Base-by-base conservation (phyloP, 2,329 filamentous ascomycete species). In the Sarocladiaceae sp. region DNA sequence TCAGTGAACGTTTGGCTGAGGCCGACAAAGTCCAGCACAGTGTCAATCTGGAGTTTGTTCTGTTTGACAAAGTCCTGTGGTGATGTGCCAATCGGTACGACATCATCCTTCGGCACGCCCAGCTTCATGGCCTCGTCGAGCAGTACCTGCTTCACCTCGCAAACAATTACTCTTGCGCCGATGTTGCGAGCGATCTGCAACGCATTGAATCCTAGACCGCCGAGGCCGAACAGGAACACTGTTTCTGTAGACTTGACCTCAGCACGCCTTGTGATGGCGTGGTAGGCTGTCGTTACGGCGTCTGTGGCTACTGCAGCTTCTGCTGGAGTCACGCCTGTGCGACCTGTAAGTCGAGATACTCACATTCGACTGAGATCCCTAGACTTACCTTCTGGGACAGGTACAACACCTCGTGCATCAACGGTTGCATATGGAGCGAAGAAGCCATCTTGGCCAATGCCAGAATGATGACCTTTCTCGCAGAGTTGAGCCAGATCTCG, bases 161-260 rank as follows among this genome's bases (percentile, higher is more conserved):
- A 58, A 4, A 57, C 53, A 28, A 73, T 90, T 13, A 78, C 87
- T 18, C 77, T 84, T 44, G 80, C 78, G 13, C 68, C 23, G 81
- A 84, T 58, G 82, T 88, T 58, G 71, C 44, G 44, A 22, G 26
- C 44, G 12, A 48, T 17, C 15, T 48, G 44, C n/a, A 73, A 54
- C 1, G 64, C 71, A 53, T 73, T 72, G 50, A 72, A 69, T 1
- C 71, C 71, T 2, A 73, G 57, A 1, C 71, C 71, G 5, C 70
- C 70, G 0, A 73, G 64, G 1, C 70, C 70, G 53, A 70, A 72
- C 6, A 73, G 59, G 33, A 70, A 70, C 13, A 72, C 63, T 0
- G 65, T 71, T 52, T 72, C 67, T 1, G 61, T 51, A 1, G 57
- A 52, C 40, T 65, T 64, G 26, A 72, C 63, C 2, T 60, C 70